phyloP scores from a whole-genome alignment of 2,329 filamentous ascomycete species.

The Dryadomyces quercivorus region DNA sequence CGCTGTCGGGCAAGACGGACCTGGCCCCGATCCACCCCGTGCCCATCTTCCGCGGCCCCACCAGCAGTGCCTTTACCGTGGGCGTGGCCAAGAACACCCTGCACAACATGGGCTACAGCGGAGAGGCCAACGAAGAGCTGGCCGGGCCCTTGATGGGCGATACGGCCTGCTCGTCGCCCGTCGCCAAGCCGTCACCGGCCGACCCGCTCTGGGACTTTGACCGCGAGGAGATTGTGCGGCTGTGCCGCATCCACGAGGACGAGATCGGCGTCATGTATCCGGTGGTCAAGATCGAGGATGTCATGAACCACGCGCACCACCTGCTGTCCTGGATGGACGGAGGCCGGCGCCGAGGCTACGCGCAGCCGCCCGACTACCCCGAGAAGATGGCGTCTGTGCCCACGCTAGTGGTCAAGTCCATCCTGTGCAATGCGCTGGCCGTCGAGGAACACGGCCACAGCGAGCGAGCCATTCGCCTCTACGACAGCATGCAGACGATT shows the following conservation, averaged over 20 bases:
- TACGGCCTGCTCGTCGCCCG: slow-evolving; percentile 21
- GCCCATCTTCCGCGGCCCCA: slow-evolving; percentile 60
- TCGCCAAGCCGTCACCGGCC: slow-evolving; percentile 20
- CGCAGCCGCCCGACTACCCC: slow-evolving; percentile 20
- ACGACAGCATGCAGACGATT: slow-evolving; percentile 60
- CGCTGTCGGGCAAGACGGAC: slow-evolving; percentile 25
- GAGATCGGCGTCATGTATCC: slow-evolving; percentile 92
- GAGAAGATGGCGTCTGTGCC: slow-evolving; percentile 30
- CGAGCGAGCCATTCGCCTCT: slow-evolving; percentile 59
- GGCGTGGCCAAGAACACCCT: slow-evolving; percentile 79
- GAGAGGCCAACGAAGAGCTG: slow-evolving; percentile 47
- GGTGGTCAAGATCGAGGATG: slow-evolving; percentile 59
- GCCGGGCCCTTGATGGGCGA: slow-evolving; percentile 21
- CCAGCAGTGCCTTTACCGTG: slow-evolving; percentile 73
- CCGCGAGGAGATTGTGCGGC: slow-evolving; percentile 65
- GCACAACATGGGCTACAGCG: slow-evolving; percentile 77
- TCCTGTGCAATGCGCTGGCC: slow-evolving; percentile 66
- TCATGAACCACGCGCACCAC: slow-evolving; percentile 57
- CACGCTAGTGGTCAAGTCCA: slow-evolving; percentile 60
- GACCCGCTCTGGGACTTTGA: slow-evolving; percentile 74
- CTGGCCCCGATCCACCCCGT: slow-evolving; percentile 36
- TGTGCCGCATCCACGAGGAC: slow-evolving; percentile 74
- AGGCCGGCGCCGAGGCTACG: slow-evolving; percentile 15
- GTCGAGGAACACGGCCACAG: slow-evolving; percentile 73
- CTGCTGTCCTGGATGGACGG: slow-evolving; percentile 52